Evolutionary conservation across 345 rosid genomes (phyloP), one percentile per base, ranked within the genome.

Genomic region (Fremontodendron californicum): DNA sequence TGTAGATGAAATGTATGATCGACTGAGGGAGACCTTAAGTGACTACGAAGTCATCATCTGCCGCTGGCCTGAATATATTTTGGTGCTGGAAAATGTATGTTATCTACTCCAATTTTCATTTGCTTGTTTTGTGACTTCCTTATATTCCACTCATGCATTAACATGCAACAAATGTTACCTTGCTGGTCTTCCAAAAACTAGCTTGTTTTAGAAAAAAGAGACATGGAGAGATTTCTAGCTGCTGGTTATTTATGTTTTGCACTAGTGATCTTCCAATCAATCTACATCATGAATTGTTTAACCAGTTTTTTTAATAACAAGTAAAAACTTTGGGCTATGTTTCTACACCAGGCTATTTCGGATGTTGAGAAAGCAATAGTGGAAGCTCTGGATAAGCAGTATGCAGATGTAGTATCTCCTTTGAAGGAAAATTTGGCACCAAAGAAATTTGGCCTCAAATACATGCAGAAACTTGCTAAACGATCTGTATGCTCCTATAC

Each of bases 11-110:
- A 92, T 96, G 94, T 96, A 96, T 79, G 96, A 92, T 5, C 92
- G 94, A 65, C 81, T 96, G 65, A 85, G 84, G 51, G 97, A 89
- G 81, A 93, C 97, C 75, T 81, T 92, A 77, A 86, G 76, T 35
- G 90, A 87, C 78, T 96, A 96, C 52, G 97, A 93, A 86, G 91
- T 96, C 76, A 92, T 93, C 80, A 96, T 92, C 60, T 88, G 94
- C 86, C 86, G 98, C 73, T 96, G 99, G 99, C 99, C 99, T 39
- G 97, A 93, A 69, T 96, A 96, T 81, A 88, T 89, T 75, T 90
- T 96, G 74, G 96, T 88, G 80, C 89, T 96, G 42, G 99, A 93
- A 82, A 89, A 91, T 86, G 99, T 96, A 90, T 62, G 94, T 82
- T 72, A 48, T 31, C 21, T 64, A 21, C 62, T 48, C 55, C 11